Evolutionary conservation across 2,329 filamentous ascomycete genomes (phyloP), one percentile per base, ranked within the genome.

Genomic region (Aspergillus sp.): DNA sequence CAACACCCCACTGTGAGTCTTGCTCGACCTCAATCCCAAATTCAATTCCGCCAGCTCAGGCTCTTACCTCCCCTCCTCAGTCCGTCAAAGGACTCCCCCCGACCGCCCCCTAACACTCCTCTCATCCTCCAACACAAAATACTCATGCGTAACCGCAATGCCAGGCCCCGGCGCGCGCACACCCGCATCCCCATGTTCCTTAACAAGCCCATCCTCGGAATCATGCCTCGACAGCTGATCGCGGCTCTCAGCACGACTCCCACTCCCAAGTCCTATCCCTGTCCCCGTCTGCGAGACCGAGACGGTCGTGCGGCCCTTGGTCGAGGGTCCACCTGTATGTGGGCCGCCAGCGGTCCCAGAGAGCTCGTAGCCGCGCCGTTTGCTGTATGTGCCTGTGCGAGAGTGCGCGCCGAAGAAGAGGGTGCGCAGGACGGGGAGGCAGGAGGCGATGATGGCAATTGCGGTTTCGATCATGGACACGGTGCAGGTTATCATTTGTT

Each of bases 371-470:
- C 63, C 65, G 11, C 64, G 65, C 9, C 59, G 62, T 17, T 57
- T 55, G 54, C 63, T 65, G 49, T 68, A 68, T 4, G 66, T 68
- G 38, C 66, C 67, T 11, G 54, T 65, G 41, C 67, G 66, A 7
- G 67, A 68, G 38, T 62, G 60, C 4, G 65, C 66, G 30, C 66
- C 65, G 54, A 69, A 71, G 46, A 75, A 71, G 1, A 74, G 70
- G 46, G 62, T 60, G 49, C 60, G 60, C n/a, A 64, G 54, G 56
- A 66, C 54, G 58, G 61, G 62, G 56, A 67, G 54, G 47, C 62
- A 68, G 11, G 64, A 65, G 7, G 66, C 64, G 52, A 67, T 67
- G 56, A 68, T 67, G 8, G 65, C 58, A 59, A 70, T 65, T 28
- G 63, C 54, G 17, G 66, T 67, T 62, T 69, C 67, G 45, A 69